Base-by-base conservation (phyloP, 2,329 filamentous ascomycete species). In the Penicillium sp. region DNA sequence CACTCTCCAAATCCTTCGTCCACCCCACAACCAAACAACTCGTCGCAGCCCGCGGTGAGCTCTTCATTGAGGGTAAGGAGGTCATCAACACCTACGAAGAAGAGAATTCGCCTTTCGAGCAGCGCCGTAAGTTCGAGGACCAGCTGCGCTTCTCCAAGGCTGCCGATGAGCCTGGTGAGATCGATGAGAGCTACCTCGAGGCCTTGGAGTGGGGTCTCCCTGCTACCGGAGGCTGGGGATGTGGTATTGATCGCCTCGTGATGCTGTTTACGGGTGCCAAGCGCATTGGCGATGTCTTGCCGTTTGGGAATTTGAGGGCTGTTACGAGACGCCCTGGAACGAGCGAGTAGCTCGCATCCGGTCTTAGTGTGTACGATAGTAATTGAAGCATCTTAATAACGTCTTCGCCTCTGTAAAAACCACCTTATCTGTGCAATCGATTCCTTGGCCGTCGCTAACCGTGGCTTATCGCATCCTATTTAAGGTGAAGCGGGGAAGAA, bases 1-100 rank as follows among this genome's bases (percentile, higher is more conserved):
- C 93, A 0, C 81, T 98, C 6, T 84, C 91, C 23, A 97, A 97
- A 75, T 90, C 88, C 45, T 95, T 89, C 71, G 63, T 78, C 18
- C 89, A 90, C 66, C 80, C 82, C 0, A 69, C 65, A 7, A 86
- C 84, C 0, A 76, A 78, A 12, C 91, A 96, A 66, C 71, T 80
- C 7, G 83, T 95, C 1, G 86, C 89, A 1, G 88, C 89, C 0
- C 84, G 91, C 5, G 88, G 87, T 0, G 91, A 96, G 71, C 80
- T 95, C 20, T 95, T 95, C 71, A 81, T 95, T 54, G 74, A 82
- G 43, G 83, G 86, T 35, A 82, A 83, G 47, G 93, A 98, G 66
- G 79, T 95, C 28, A 89, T 92, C 53, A 98, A 98, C 70, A 95
- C 92, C 75, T 98, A 98, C 69, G 93, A 98, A 69, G 93, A 98